Evolutionary conservation across 2,329 filamentous ascomycete genomes (phyloP).

Genomic region (Trichoderma guizhouense): DNA sequence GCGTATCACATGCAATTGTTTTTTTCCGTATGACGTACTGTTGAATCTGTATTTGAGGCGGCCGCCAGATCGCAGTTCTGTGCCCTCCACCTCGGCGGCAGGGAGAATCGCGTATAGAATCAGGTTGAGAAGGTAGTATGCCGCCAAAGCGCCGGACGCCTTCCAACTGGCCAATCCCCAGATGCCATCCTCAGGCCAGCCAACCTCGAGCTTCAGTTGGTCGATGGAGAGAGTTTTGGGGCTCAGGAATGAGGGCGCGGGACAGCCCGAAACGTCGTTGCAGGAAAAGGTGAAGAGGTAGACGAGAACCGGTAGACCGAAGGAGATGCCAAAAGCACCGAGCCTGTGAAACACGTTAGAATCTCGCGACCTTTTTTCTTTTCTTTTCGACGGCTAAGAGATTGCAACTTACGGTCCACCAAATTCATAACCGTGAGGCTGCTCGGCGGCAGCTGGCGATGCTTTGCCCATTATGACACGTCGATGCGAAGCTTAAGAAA

Average conservation of each 20-base stretch:
- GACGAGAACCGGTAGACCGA: conserved; percentile 74
- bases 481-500: background rate
- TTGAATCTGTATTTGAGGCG: conserved; percentile 81
- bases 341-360: conserved; percentile 46
- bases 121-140: conserved; percentile 75
- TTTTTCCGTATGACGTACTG: conserved; percentile 42
- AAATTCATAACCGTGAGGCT: conserved; percentile 48
- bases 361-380: background rate
- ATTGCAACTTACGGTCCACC: conserved; percentile 46
- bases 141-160: conserved; percentile 66
- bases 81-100: conserved; percentile 67
- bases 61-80: conserved; percentile 65
- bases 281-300: conserved; percentile 81
- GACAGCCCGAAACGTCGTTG: conserved; percentile 91
- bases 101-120: conserved; percentile 75
- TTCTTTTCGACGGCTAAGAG: background rate
- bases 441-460: conserved; percentile 20
- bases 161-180: conserved; percentile 66
- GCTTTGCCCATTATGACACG: conserved; percentile 32
- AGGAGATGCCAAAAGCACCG: conserved; percentile 73
- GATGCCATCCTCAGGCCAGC: conserved; percentile 73
- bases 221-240: conserved; percentile 69
- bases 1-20: background rate
- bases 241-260: conserved; percentile 73
- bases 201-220: conserved; percentile 73